Conservation (phyloP, 148 eudicot genomes). For the Chenopodium suecicum region DNA sequence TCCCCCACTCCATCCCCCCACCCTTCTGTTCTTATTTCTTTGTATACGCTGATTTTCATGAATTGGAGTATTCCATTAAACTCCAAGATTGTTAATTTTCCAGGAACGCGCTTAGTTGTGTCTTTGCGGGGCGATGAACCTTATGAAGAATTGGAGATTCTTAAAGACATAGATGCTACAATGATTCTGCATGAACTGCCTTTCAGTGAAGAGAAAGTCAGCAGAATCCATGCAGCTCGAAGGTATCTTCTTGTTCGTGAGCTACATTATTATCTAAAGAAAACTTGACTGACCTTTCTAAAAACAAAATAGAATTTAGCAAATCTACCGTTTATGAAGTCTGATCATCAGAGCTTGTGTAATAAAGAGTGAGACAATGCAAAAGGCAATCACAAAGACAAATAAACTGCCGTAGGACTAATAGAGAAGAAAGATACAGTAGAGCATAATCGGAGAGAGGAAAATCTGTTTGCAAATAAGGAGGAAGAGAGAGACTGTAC, state of each 20-base stretch:
- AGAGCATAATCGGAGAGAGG: background rate
- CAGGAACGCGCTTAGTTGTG: conserved; percentile 91
- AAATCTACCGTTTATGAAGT: background rate
- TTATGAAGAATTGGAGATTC: conserved; percentile 61
- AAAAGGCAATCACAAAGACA: background rate
- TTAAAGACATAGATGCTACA: conserved; percentile 65
- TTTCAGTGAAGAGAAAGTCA: conserved; percentile 60
- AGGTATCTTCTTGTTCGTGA: conserved; percentile 43
- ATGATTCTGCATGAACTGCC: conserved; percentile 69
- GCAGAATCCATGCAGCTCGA: conserved; percentile 92
- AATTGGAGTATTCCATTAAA: background rate
- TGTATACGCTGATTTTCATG: background rate
- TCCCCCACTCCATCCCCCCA: no score
- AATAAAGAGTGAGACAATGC: background rate
- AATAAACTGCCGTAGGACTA: background rate
- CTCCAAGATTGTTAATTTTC: conserved; percentile 12
- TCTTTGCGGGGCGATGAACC: conserved; percentile 93
- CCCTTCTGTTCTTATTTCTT: background rate
- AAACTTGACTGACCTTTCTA: background rate
- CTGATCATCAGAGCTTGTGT: background rate
- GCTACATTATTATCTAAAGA: background rate
- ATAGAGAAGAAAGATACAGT: background rate
- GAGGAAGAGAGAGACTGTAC: background rate
- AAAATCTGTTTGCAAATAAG: background rate
- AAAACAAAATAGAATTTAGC: background rate